Conservation (phyloP, 768 basidiomycete species). For the Boletus rubroflammeus region DNA sequence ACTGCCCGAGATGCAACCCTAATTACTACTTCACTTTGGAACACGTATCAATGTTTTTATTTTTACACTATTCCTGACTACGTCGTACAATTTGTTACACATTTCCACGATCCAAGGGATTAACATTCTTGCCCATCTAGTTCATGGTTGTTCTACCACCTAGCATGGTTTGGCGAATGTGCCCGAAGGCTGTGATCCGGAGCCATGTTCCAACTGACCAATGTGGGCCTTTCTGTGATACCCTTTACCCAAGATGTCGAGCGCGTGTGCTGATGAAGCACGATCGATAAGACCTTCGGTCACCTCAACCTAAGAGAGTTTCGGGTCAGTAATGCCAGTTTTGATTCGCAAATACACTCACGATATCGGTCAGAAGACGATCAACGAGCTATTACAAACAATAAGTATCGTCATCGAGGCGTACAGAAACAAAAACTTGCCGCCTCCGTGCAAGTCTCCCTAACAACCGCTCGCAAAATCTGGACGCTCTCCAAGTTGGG, state of each 20-base stretch:
- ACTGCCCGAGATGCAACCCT: too few relatives aligned
- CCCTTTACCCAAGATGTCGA: constrained; percentile 40
- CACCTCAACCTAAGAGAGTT: constrained; percentile 48
- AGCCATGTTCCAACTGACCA: constrained; percentile 47
- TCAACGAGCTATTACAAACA: constrained; percentile 47
- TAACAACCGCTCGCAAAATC: constrained; percentile 61
- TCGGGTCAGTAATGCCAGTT: constrained; percentile 1
- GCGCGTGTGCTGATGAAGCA: constrained; percentile 47
- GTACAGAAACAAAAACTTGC: constrained; percentile 31
- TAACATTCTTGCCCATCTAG: background rate
- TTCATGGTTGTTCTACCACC: background rate
- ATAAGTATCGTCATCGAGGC: constrained; percentile 27
- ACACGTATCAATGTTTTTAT: too few relatives aligned
- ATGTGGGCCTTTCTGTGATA: constrained; percentile 29
- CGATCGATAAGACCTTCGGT: constrained; percentile 53
- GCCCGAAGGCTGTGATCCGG: constrained; percentile 47
- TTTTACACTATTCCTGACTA: background rate
- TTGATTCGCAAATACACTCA: constrained; percentile 33
- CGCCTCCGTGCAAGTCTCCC: constrained; percentile 51
- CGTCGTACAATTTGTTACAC: constrained; percentile 1
- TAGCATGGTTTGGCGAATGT: constrained; percentile 71
- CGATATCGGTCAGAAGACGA: constrained; percentile 64
- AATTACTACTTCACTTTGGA: background rate
- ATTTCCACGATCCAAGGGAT: background rate
- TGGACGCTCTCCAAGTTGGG: constrained; percentile 48